Conservation (phyloP, 306 rosid genomes). For the Glycine tomentella region DNA sequence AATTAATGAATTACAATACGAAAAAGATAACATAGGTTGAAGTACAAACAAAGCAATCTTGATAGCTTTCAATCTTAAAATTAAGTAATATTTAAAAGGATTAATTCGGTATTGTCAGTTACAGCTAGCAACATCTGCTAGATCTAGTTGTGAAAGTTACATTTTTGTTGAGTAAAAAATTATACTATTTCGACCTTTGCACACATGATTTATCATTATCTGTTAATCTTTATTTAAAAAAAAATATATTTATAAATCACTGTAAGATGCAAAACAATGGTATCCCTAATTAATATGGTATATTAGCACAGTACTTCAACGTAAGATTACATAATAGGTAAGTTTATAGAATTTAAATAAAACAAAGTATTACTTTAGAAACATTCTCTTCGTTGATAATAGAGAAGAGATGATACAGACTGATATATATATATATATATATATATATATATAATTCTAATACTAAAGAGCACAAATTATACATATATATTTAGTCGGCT, state of each 20-base stretch:
- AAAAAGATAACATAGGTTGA: background rate
- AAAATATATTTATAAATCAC: too few relatives aligned
- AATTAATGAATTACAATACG: background rate
- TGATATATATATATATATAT: too few relatives aligned
- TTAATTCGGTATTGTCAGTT: conserved; percentile 23
- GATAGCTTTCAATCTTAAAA: background rate
- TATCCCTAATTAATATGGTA: background rate
- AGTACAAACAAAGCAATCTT: conserved; percentile 27
- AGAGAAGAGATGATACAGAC: background rate
- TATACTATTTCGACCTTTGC: background rate
- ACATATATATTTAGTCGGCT: too few relatives aligned
- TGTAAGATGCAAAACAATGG: background rate
- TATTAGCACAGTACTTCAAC: background rate
- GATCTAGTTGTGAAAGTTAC: conserved; percentile 4
- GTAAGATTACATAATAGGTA: too few relatives aligned
- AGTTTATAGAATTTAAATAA: background rate
- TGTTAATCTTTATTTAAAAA: too few relatives aligned
- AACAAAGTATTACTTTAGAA: background rate
- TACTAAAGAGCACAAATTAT: too few relatives aligned
- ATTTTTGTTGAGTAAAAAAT: background rate
- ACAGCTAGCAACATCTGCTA: background rate
- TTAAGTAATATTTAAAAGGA: conserved; percentile 19
- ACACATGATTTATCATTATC: background rate
- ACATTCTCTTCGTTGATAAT: background rate
- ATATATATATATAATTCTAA: too few relatives aligned